Evolutionary conservation across 1,284 basidiomycete genomes (phyloP).

Genomic region (Papiliotrema terrestris): DNA sequence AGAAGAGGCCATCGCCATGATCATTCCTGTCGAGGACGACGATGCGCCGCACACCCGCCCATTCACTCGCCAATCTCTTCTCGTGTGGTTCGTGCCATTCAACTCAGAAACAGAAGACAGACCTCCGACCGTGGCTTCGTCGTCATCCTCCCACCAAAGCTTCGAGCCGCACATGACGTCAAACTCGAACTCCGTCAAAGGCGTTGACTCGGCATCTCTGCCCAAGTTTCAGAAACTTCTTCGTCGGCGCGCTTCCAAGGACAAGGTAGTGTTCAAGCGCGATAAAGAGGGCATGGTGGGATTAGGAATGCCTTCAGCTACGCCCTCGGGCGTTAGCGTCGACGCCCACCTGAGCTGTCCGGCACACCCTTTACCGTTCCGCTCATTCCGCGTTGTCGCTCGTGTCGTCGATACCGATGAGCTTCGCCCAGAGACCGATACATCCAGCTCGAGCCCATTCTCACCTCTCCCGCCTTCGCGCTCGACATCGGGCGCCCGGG

Average conservation of each 20-base stretch:
- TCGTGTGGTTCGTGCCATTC: constrained; percentile 49
- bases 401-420: constrained; percentile 41
- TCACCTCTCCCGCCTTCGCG: background rate
- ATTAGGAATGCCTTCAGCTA: background rate
- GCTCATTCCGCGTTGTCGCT: constrained; percentile 45
- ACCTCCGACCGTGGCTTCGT: constrained; percentile 5
- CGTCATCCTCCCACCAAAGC: background rate
- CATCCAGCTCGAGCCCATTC: background rate
- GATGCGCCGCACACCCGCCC: background rate
- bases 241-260: constrained; percentile 31
- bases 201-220: constrained; percentile 13
- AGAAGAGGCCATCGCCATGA: constrained; percentile 48
- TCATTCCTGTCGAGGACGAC: constrained; percentile 35
- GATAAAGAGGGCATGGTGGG: constrained; percentile 4
- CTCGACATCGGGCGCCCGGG: background rate
- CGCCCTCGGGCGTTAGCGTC: background rate
- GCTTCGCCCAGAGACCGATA: constrained; percentile 28
- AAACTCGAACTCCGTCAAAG: background rate
- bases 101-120: constrained; percentile 21
- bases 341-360: background rate
- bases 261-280: constrained; percentile 19
- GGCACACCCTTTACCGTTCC: constrained; percentile 41
- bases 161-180: background rate
- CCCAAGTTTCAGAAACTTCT: constrained; percentile 42
- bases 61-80: constrained; percentile 25